Base-by-base conservation (phyloP, 768 basidiomycete genomes). In the Mycena crocata region DNA sequence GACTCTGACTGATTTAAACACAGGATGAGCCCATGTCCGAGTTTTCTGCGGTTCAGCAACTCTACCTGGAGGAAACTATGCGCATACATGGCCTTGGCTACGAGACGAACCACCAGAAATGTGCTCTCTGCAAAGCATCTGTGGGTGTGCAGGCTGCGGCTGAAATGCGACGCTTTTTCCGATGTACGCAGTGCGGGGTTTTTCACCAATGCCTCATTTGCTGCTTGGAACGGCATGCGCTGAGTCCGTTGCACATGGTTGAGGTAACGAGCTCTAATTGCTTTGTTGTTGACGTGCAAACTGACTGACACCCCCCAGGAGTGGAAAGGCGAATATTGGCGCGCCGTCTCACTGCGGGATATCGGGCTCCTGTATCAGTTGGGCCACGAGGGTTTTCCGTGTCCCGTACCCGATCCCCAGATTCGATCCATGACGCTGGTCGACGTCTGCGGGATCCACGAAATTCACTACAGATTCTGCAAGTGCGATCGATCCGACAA, bases 251-350 rank as follows among this genome's bases (percentile, higher is more conserved):
- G 19, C 45, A 61, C 44, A 13, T 17, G 13, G 14, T 52, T 8
- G 31, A 51, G 48, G 59, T 61, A 24, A 24, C n/a, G n/a, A n/a
- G n/a, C 49, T 50, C n/a, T 23, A 23, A n/a, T 10, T 6, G 19
- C 13, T 42, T 21, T 42, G n/a, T 10, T 48, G 24, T 48, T 12
- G 44, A n/a, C 26, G 6, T n/a, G n/a, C n/a, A 48, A 26, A 24
- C n/a, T 48, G 19, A 48, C 46, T 37, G n/a, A 7, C n/a, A 9
- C 4, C 5, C 34, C 28, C 8, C 32, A 69, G 67, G 51, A 44
- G 30, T 69, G 70, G 70, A 65, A 28, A 12, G 67, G 67, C 14
- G 19, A 50, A 9, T 66, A 50, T 44, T 71, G 70, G 70, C 35
- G 14, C 23, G 24, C 7, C n/a, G n/a, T 12, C 31, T 31, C 28